phyloP scores from a whole-genome alignment of 2,329 filamentous ascomycete species.

The Didymella lethalis region DNA sequence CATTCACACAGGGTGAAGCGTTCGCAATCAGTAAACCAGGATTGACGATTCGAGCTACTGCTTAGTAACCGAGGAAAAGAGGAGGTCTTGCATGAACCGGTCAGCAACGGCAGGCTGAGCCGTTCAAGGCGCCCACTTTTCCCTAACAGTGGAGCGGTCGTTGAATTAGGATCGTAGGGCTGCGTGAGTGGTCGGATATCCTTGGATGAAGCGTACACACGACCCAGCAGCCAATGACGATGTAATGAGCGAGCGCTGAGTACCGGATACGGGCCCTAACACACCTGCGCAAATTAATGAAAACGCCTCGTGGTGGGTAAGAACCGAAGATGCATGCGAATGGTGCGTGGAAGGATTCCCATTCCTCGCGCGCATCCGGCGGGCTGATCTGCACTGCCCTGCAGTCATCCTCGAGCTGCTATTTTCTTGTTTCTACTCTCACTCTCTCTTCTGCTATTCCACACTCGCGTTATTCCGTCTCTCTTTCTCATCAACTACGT shows the following conservation, averaged over 20 bases:
- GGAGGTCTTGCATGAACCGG: constrained; percentile 1
- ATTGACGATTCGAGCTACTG: too few species aligned
- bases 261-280: constrained; percentile 11
- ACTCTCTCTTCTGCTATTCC: constrained; percentile 1
- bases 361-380: constrained; percentile 8
- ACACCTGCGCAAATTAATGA: constrained; percentile 5
- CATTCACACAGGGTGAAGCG: too few species aligned
- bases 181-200: constrained; percentile 2
- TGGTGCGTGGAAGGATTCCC: not conserved
- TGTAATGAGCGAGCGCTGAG: not conserved
- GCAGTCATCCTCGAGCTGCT: constrained; percentile 5
- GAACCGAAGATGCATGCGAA: constrained; percentile 5
- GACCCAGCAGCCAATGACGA: constrained; percentile 4
- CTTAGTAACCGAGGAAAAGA: not conserved
- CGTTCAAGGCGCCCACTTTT: constrained; percentile 17
- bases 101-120: constrained; percentile 13
- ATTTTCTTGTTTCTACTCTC: constrained; percentile 6
- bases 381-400: constrained; percentile 9
- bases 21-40: too few species aligned
- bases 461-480: not conserved
- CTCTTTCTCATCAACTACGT: not conserved
- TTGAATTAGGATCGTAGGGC: constrained; percentile 12
- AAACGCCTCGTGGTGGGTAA: not conserved
- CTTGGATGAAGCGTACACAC: constrained; percentile 4
- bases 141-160: constrained; percentile 5